phyloP scores from a whole-genome alignment of 352 stramenopile species.

The Phytophthora crassamura region DNA sequence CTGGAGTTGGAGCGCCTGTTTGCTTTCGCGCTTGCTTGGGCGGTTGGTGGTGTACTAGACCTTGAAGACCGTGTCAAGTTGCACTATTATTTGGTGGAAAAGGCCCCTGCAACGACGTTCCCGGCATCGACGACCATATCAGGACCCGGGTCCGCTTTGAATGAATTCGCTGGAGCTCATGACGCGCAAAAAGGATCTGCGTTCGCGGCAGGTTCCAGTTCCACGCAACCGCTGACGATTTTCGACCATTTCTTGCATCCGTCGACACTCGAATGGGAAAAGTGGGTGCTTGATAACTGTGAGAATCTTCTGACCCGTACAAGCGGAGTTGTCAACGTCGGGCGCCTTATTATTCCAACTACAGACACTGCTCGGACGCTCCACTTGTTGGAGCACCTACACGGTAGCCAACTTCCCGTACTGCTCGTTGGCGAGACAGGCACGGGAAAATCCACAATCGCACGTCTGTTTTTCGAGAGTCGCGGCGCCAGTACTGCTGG shows the following conservation, averaged over 20 bases:
- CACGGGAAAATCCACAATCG: slow-evolving; percentile 89
- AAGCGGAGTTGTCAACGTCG: slow-evolving; percentile 66
- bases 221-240: slow-evolving; percentile 55
- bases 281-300: slow-evolving; percentile 65
- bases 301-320: slow-evolving; percentile 34
- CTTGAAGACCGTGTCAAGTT: slow-evolving; percentile 78
- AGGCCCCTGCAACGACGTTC: slow-evolving; percentile 35
- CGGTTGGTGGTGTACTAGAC: slow-evolving; percentile 86
- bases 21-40: slow-evolving; percentile 85
- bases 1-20: slow-evolving; percentile 88
- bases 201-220: not conserved
- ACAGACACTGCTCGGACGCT: slow-evolving; percentile 80
- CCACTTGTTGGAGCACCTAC: slow-evolving; percentile 75
- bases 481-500: slow-evolving; percentile 2
- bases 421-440: slow-evolving; percentile 87
- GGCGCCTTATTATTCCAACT: slow-evolving; percentile 87
- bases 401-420: slow-evolving; percentile 62
- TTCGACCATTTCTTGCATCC: slow-evolving; percentile 93
- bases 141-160: not conserved
- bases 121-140: slow-evolving; percentile 17
- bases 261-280: slow-evolving; percentile 92
- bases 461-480: slow-evolving; percentile 79
- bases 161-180: slow-evolving; percentile 2
- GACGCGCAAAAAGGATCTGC: slow-evolving; percentile 15
- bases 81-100: slow-evolving; percentile 71